Evolutionary conservation across 768 basidiomycete genomes (phyloP).

Genomic region (Mycena galopus): DNA sequence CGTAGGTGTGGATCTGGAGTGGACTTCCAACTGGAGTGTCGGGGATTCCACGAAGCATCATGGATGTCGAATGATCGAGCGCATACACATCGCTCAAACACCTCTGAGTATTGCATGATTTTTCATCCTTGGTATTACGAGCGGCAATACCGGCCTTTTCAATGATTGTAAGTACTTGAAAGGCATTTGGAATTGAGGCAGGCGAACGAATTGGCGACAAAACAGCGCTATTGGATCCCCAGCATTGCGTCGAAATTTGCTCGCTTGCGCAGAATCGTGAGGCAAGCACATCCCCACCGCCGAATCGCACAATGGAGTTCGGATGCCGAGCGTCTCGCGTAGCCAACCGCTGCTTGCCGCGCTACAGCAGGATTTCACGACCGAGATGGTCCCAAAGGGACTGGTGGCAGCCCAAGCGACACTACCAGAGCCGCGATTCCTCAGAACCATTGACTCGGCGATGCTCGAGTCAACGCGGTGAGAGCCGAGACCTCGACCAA

Average conservation of each 20-base stretch:
- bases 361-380: slow-evolving; percentile 43
- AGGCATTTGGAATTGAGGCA: background rate
- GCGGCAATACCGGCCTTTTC: background rate
- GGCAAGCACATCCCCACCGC: slow-evolving; percentile 43
- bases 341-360: slow-evolving; percentile 45
- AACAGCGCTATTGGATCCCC: slow-evolving; percentile 33
- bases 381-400: slow-evolving; percentile 42
- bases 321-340: slow-evolving; percentile 42
- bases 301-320: slow-evolving; percentile 36
- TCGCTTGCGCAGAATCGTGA: slow-evolving; percentile 16
- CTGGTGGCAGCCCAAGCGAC: slow-evolving; percentile 47
- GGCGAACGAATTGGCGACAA: slow-evolving; percentile 1
- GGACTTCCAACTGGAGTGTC: slow-evolving; percentile 28
- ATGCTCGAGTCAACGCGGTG: slow-evolving; percentile 42
- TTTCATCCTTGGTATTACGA: background rate
- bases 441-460: slow-evolving; percentile 43
- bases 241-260: slow-evolving; percentile 22
- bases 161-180: background rate
- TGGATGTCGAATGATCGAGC: slow-evolving; percentile 40
- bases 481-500: slow-evolving; percentile 37
- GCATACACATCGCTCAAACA: slow-evolving; percentile 41
- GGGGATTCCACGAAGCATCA: slow-evolving; percentile 36
- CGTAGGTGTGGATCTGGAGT: slow-evolving; percentile 35
- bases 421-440: slow-evolving; percentile 44
- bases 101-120: background rate